Evolutionary conservation across 164 flowering plant genomes (phyloP).

Genomic region (Paratinospora sagittata): DNA sequence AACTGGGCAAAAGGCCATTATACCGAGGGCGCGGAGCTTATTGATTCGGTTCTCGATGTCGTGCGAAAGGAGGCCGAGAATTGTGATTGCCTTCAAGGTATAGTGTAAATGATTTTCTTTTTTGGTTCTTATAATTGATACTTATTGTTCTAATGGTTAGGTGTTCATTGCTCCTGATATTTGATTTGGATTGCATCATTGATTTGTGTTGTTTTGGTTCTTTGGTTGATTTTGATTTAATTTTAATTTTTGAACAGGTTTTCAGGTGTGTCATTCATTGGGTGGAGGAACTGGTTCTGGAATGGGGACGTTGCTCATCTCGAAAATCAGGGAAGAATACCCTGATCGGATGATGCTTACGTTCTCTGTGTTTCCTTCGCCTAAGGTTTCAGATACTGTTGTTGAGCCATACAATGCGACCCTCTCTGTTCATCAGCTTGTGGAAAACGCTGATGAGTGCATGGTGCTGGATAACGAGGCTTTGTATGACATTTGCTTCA

Average conservation of each 20-base stretch:
- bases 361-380: slow-evolving; percentile 67
- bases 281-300: slow-evolving; percentile 77
- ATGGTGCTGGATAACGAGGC: no score
- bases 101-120: background rate
- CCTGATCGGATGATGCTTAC: slow-evolving; percentile 55
- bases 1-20: slow-evolving; percentile 35
- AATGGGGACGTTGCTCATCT: slow-evolving; percentile 58
- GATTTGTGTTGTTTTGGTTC: background rate
- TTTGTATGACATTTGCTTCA: no score
- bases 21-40: slow-evolving; percentile 39
- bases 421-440: slow-evolving; percentile 67
- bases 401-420: slow-evolving; percentile 76
- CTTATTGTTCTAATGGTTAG: no score
- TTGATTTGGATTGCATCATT: no score
- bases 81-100: slow-evolving; percentile 43
- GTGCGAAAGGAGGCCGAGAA: slow-evolving; percentile 41
- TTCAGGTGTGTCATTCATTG: slow-evolving; percentile 66
- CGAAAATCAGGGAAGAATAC: slow-evolving; percentile 31
- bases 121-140: background rate
- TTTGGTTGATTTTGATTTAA: background rate
- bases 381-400: slow-evolving; percentile 64
- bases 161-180: no score
- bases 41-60: slow-evolving; percentile 38
- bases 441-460: slow-evolving; percentile 63
- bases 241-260: slow-evolving; percentile 28